A percentile compares a stretch with the other conserved stretches of the same genome.
phyloP scores from a whole-genome alignment of 441 rosid species.

The Biscutella laevigata region DNA sequence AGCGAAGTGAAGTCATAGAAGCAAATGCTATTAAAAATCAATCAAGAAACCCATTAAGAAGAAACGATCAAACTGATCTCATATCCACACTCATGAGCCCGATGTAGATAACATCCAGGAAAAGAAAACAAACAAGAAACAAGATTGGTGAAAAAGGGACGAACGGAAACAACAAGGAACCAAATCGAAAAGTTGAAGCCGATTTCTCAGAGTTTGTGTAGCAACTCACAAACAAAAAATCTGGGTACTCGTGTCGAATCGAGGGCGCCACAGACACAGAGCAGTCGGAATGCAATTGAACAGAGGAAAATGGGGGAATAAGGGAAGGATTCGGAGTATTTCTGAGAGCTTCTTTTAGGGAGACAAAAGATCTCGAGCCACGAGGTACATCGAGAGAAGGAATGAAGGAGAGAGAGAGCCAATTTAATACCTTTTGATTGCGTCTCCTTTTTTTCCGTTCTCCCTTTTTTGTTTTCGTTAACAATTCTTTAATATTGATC shows the following conservation, averaged over 20 bases:
- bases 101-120: background rate
- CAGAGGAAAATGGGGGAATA: background rate
- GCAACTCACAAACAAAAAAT: slow-evolving; percentile 29
- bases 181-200: slow-evolving; percentile 13
- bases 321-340: no score
- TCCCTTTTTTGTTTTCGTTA: background rate
- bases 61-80: slow-evolving; percentile 20
- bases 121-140: slow-evolving; percentile 7
- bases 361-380: slow-evolving; percentile 25
- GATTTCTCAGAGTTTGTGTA: slow-evolving; percentile 16
- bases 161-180: slow-evolving; percentile 28
- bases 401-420: slow-evolving; percentile 2
- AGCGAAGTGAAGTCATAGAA: background rate
- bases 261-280: background rate
- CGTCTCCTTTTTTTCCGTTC: background rate
- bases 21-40: background rate
- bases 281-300: slow-evolving; percentile 1
- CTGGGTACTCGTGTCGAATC: slow-evolving; percentile 6
- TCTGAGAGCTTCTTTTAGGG: no score
- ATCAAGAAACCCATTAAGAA: slow-evolving; percentile 7
- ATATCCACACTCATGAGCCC: slow-evolving; percentile 5
- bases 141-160: slow-evolving; percentile 17
- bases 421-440: slow-evolving; percentile 17
- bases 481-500: no score
- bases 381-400: slow-evolving; percentile 11